Evolutionary conservation across 2,329 filamentous ascomycete species (phyloP), one percentile per base, ranked within the genome.

Genomic region (Amesomyces nigricolor): DNA sequence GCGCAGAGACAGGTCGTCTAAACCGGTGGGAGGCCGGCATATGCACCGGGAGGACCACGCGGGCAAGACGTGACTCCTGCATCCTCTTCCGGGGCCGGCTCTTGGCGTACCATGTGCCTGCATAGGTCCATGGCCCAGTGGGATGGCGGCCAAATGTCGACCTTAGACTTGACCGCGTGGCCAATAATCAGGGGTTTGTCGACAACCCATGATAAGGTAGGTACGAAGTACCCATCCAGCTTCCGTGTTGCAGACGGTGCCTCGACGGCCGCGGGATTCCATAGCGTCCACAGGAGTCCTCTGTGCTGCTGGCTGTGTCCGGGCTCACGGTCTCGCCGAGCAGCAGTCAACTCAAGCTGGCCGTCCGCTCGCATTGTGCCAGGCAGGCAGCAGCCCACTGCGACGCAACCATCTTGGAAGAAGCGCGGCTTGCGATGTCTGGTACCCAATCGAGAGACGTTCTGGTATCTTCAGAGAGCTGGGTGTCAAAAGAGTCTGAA

Each of bases 131-230:
- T 30, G 26, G 19, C 38, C 17, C 16, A 43, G 38, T 43, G 11
- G 38, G 17, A 16, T 8, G 14, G 11, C 9, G 43, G 40, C n/a
- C 39, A 38, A 13, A n/a, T 16, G 8, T 16, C n/a, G 51, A 26
- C 35, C 37, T 26, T 26, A 22, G 42, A 32, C 37, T 26, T 19
- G 22, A 22, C 14, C 16, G 16, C 5, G 26, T 19, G 26, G 26
- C 45, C 52, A 49, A 49, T 49, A 46, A 54, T n/a, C 38, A 40
- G 44, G 48, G 43, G 16, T n/a, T 39, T 19, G 40, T 32, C 39
- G 26, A 19, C 35, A 2, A 14, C n/a, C 19, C n/a, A 22, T 47
- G 42, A 26, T 40, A 13, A 16, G 2, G 2, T 19, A 19, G 17
- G 22, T 26, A n/a, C n/a, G n/a, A n/a, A n/a, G n/a, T n/a, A 26